Evolutionary conservation across 108 stramenopile genomes (phyloP).

Genomic region (Nitzschia putrida): DNA sequence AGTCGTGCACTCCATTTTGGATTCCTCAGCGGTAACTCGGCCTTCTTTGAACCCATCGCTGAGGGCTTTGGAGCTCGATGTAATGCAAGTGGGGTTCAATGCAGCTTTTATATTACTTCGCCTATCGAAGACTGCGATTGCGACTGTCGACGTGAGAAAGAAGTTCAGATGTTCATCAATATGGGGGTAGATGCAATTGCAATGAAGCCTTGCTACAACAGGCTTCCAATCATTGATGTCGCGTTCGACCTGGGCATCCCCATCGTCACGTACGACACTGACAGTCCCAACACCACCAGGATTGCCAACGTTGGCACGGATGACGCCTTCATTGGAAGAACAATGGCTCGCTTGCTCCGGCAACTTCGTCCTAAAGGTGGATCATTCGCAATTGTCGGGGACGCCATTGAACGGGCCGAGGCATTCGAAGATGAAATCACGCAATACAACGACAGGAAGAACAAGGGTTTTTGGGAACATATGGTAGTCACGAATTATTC

Average conservation of each 20-base stretch:
- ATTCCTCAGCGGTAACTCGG: too few species aligned
- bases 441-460: background rate
- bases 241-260: slow-evolving; percentile 10
- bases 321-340: slow-evolving; percentile 31
- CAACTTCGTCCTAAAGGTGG: slow-evolving; percentile 43
- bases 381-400: background rate
- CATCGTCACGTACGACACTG: slow-evolving; percentile 14
- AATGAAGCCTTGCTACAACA: too few species aligned
- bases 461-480: slow-evolving; percentile 9
- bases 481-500: background rate
- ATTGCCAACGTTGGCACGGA: slow-evolving; percentile 41
- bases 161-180: too few species aligned
- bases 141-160: too few species aligned
- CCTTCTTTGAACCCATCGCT: too few species aligned
- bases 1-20: too few species aligned
- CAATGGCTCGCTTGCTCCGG: slow-evolving; percentile 34
- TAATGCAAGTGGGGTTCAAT: too few species aligned
- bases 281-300: background rate
- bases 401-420: background rate
- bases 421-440: slow-evolving; percentile 12
- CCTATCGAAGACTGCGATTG: too few species aligned
- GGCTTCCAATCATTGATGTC: background rate
- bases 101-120: too few species aligned
- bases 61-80: too few species aligned
- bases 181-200: too few species aligned